Base-by-base conservation (phyloP, 768 basidiomycete genomes). In the Sporobolomyces pararoseus region DNA sequence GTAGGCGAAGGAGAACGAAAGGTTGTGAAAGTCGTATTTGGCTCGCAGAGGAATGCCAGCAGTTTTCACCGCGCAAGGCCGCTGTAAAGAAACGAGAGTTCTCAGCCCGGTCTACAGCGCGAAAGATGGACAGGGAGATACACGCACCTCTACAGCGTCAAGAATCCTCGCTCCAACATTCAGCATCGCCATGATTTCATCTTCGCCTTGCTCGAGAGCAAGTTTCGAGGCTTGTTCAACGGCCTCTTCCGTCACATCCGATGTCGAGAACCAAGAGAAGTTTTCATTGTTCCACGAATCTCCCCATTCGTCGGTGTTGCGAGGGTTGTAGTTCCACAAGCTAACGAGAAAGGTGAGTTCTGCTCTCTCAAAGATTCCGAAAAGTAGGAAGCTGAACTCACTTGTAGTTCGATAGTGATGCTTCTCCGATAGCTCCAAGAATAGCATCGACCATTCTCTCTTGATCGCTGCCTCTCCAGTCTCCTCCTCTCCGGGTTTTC, bases 241-340 rank as follows among this genome's bases (percentile, higher is more conserved):
- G 31, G 50, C 49, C 23, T 60, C 60, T 39, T 50, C 66, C 32
- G 47, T 72, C 14, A 46, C 65, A 62, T 23, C 75, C n/a, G 49
- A 70, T 27, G 63, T 62, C 66, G 59, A 71, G 83, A 91, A 97
- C 90, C 91, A 96, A 2, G 91, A 92, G 78, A 99, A 97, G 80
- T 94, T 96, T 80, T 99, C 94, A 62, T 89, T 59, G 51, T 71
- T 73, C 76, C 76, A 77, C 16, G 55, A 44, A 78, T 97, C 94
- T 21, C 95, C 95, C 31, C 79, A 75, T 23, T 79, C 75, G 78
- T 97, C 93, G 46, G 84, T 83, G 79, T 97, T 98, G 60, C 83
- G 81, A 0, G 94, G 89, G 76, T 97, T 96, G 79, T 96, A 97
- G 68, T 90, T 91, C 95, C 95, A 97, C 9, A 97, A 80, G 2